Evolutionary conservation across 371 early-diverging fungal species (phyloP).

Genomic region (Apophysomyces trapeziformis): DNA sequence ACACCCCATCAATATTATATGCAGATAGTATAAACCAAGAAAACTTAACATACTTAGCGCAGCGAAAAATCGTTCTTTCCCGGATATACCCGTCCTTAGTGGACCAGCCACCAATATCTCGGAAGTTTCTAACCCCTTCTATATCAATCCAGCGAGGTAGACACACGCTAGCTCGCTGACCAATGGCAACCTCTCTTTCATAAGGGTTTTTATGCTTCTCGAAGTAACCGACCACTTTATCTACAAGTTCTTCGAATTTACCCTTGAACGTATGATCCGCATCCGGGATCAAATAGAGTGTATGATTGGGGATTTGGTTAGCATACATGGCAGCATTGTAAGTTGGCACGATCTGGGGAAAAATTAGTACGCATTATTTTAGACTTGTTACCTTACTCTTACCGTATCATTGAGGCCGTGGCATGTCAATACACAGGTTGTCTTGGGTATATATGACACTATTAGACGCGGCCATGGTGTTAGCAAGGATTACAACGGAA

Average conservation of each 20-base stretch:
- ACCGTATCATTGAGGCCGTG: conserved; percentile 59
- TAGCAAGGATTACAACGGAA: conserved; percentile 1
- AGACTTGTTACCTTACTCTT: conserved; percentile 14
- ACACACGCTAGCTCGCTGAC: conserved; percentile 28
- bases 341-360: conserved; percentile 48
- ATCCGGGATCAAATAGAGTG: conserved; percentile 48
- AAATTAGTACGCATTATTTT: not conserved
- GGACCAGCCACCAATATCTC: conserved; percentile 64
- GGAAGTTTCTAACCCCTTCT: conserved; percentile 67
- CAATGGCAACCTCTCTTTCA: conserved; percentile 39
- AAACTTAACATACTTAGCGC: conserved; percentile 28
- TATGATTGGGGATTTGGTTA: conserved; percentile 50
- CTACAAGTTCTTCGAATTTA: conserved; percentile 40
- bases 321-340: conserved; percentile 53
- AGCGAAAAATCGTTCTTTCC: conserved; percentile 44
- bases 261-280: conserved; percentile 56
- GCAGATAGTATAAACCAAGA: conserved; percentile 1
- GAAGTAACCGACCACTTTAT: conserved; percentile 38
- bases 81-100: conserved; percentile 53
- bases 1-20: not conserved
- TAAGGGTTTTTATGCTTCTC: conserved; percentile 46
- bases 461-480: conserved; percentile 15
- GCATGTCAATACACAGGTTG: conserved; percentile 54
- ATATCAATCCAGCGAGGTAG: conserved; percentile 55
- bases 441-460: conserved; percentile 51